These are phyloP conservation scores for Myriosclerotinia scirpicola DNA, from an alignment of 2,329 filamentous ascomycete genomes.

Conservation along the genomic window DNA sequence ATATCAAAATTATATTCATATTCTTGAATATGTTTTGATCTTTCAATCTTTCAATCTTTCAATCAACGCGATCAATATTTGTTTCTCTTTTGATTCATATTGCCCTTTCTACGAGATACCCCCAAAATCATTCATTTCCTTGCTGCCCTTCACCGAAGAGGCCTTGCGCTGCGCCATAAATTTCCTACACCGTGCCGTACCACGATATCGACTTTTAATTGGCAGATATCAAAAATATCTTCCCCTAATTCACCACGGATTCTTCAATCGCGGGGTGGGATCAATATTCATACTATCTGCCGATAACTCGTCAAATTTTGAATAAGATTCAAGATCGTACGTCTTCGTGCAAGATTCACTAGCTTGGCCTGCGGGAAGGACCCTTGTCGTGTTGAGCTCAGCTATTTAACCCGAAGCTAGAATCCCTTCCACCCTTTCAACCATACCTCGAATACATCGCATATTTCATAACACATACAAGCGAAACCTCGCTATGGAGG, in stretches of 20 bases:
- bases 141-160: neutral
- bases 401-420: neutral
- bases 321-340: neutral
- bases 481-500: conserved; percentile 37
- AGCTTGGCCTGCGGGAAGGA: neutral
- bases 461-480: neutral
- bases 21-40: neutral
- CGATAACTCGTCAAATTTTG: neutral
- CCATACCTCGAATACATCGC: neutral
- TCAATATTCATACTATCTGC: neutral
- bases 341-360: neutral
- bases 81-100: neutral
- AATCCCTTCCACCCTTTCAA: neutral
- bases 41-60: neutral
- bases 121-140: neutral
- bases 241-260: neutral
- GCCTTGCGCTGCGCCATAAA: conserved; percentile 15
- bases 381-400: neutral
- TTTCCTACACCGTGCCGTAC: conserved; percentile 1
- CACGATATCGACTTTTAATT: neutral
- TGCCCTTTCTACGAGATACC: neutral
- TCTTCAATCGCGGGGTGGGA: neutral
- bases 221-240: neutral
- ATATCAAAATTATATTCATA: neutral
- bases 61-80: conserved; percentile 1